phyloP scores from a whole-genome alignment of 2,329 filamentous ascomycete genomes.

The Aspergillus oerlinghausenensis region DNA sequence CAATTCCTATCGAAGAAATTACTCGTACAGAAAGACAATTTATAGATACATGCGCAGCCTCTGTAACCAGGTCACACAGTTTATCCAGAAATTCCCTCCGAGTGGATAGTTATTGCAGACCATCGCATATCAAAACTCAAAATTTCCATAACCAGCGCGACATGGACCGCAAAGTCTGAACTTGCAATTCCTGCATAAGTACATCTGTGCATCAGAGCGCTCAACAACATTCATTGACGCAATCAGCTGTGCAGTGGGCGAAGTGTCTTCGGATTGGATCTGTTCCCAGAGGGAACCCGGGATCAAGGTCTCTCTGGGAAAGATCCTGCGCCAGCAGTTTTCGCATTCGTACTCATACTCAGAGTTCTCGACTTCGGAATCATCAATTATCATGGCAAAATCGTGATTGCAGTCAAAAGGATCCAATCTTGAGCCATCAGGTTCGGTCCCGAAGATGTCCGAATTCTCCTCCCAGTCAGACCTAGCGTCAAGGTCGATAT shows the following conservation, averaged over 20 bases:
- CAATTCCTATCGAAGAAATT: neutral
- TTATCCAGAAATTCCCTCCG: neutral
- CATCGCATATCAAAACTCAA: neutral
- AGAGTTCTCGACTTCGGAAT: neutral
- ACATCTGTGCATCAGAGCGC: neutral
- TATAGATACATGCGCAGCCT: neutral
- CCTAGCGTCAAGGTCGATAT: slow-evolving; percentile 13
- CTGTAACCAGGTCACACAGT: neutral
- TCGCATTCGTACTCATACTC: slow-evolving; percentile 10
- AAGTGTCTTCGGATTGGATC: neutral
- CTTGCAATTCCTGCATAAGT: neutral
- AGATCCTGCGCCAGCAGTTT: slow-evolving; percentile 10
- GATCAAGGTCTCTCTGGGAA: neutral
- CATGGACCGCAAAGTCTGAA: neutral
- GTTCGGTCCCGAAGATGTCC: slow-evolving; percentile 38
- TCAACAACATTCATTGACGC: neutral
- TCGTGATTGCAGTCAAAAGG: slow-evolving; percentile 1
- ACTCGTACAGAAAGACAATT: neutral
- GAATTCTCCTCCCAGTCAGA: slow-evolving; percentile 15
- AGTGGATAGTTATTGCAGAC: neutral
- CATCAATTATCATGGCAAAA: neutral
- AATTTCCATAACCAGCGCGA: neutral
- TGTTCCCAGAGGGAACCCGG: neutral
- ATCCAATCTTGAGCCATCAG: neutral
- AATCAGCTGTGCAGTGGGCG: neutral